Evolutionary conservation across 495 filamentous ascomycete species (phyloP).

Genomic region (Daldinia grandis): DNA sequence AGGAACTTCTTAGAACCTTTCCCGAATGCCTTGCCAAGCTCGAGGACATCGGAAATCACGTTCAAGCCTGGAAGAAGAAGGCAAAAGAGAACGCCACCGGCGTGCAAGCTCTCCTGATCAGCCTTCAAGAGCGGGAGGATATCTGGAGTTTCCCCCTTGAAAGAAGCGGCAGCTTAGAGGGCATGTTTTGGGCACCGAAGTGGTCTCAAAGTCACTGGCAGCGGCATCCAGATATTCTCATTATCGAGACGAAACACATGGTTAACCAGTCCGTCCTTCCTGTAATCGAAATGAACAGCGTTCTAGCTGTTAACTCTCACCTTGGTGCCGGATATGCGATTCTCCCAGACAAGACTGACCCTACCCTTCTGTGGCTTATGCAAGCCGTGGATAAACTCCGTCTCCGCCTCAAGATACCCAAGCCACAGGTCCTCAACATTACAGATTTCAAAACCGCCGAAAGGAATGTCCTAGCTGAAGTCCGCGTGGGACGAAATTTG

Average conservation of each 20-base stretch:
- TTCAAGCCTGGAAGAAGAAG: constrained; percentile 45
- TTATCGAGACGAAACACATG: constrained; percentile 45
- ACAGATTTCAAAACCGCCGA: constrained; percentile 46
- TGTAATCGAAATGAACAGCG: constrained; percentile 45
- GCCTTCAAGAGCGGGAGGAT: constrained; percentile 43
- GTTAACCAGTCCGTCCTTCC: constrained; percentile 42
- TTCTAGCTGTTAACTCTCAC: constrained; percentile 36
- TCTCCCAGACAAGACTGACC: constrained; percentile 43
- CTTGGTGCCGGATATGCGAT: constrained; percentile 46
- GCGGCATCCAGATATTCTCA: constrained; percentile 44
- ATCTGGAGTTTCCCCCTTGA: constrained; percentile 44
- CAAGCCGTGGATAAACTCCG: constrained; percentile 43
- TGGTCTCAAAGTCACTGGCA: constrained; percentile 44
- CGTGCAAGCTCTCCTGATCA: constrained; percentile 44
- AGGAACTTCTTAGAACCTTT: constrained; percentile 37
- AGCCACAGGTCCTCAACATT: constrained; percentile 39
- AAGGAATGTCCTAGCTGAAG: constrained; percentile 40
- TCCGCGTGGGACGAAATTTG: constrained; percentile 31
- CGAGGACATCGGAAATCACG: constrained; percentile 44
- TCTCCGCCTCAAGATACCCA: constrained; percentile 40
- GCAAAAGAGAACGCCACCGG: constrained; percentile 45
- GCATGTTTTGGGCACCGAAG: constrained; percentile 47
- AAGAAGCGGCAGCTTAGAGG: constrained; percentile 33
- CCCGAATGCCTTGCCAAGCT: constrained; percentile 40
- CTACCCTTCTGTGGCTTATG: constrained; percentile 42